phyloP scores from a whole-genome alignment of 2,329 filamentous ascomycete species.

The Fusarium citri region DNA sequence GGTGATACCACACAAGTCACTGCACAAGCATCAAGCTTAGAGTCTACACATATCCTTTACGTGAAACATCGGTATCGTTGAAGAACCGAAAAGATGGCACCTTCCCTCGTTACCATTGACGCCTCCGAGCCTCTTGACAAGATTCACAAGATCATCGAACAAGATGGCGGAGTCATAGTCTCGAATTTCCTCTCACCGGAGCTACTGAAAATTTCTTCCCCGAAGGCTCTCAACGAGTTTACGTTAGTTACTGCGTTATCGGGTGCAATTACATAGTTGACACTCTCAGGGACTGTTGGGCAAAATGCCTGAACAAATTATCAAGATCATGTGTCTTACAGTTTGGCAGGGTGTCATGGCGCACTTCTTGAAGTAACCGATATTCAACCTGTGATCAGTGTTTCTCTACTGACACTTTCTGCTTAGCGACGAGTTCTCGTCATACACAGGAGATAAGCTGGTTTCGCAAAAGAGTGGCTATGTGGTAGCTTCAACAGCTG shows the following conservation, averaged over 20 bases:
- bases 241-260: neutral
- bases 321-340: neutral
- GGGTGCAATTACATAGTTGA: neutral
- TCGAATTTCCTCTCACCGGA: neutral
- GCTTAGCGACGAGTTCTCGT: neutral
- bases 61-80: fast-evolving
- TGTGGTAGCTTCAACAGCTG: neutral
- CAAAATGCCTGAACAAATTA: neutral
- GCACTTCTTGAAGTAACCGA: neutral
- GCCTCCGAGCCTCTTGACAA: neutral
- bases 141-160: neutral
- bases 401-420: neutral
- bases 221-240: neutral
- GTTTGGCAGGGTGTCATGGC: constrained; percentile 1
- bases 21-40: neutral
- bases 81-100: neutral
- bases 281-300: neutral
- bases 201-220: neutral
- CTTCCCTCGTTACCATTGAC: neutral
- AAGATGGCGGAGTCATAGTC: neutral
- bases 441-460: neutral
- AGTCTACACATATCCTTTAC: neutral
- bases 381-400: fast-evolving
- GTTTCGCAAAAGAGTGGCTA: constrained; percentile 5
- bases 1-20: neutral